Conservation (phyloP, 2,329 filamentous ascomycete genomes). For the Penicillium sumatraense region DNA sequence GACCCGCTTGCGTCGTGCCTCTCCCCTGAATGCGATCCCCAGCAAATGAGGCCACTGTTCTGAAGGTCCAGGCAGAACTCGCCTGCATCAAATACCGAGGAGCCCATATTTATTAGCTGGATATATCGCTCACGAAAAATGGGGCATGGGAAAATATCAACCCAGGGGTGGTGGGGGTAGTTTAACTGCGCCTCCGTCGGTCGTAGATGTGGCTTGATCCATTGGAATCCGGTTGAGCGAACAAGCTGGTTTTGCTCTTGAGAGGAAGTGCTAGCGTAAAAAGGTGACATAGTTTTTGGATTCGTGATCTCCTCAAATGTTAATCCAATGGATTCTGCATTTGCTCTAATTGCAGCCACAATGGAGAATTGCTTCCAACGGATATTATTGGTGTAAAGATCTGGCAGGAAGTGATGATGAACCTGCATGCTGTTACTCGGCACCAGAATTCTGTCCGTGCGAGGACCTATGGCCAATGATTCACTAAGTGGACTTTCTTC, state of each 20-base stretch:
- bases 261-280: not conserved
- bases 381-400: not conserved
- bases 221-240: not conserved
- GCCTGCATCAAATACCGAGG: not conserved
- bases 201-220: not conserved
- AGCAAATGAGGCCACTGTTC: not conserved
- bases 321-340: not conserved
- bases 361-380: not conserved
- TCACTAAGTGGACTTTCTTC: not conserved
- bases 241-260: not conserved
- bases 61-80: not conserved
- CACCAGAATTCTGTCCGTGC: not conserved
- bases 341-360: not conserved
- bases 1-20: slow-evolving; percentile 12
- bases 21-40: not conserved
- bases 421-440: not conserved
- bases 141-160: not conserved
- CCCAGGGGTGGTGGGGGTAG: not conserved
- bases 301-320: not conserved
- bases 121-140: not conserved
- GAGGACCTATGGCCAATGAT: not conserved
- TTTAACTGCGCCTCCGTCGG: not conserved
- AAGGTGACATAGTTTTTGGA: not conserved
- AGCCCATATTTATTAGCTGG: not conserved
- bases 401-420: not conserved